Conservation (phyloP, 768 basidiomycete species). For the Tricholoma bakamatsutake region DNA sequence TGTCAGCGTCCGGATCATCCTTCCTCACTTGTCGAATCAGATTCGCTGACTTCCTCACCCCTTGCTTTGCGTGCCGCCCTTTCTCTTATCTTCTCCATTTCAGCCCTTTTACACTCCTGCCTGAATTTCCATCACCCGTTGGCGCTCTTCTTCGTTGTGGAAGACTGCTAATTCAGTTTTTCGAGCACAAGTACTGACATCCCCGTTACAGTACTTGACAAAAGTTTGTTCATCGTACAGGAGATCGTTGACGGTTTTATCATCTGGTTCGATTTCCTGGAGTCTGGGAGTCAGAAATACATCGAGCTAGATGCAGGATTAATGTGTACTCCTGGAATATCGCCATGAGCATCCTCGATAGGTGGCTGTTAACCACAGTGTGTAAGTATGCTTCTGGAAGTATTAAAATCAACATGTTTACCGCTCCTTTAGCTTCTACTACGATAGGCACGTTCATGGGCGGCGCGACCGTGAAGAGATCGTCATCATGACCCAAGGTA, state of each 20-base stretch:
- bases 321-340: not conserved
- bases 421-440: not conserved
- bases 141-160: not conserved
- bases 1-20: not conserved
- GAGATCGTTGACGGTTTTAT: not conserved
- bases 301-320: not conserved
- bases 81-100: not conserved
- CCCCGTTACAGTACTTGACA: not conserved
- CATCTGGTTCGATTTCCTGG: not conserved
- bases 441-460: not conserved
- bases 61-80: not conserved
- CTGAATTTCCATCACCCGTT: not conserved
- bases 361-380: not conserved
- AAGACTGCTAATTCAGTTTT: not conserved
- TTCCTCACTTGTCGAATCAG: not conserved
- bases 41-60: too few species aligned
- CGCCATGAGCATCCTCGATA: not conserved
- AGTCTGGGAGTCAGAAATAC: not conserved
- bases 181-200: not conserved
- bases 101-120: not conserved
- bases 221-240: not conserved
- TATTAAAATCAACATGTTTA: not conserved
- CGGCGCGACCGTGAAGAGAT: not conserved
- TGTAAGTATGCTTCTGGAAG: not conserved
- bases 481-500: not conserved